A percentile compares a stretch with the other conserved stretches of the same genome.
Conservation (phyloP, 106 monocot genomes). For the Platanthera zijinensis region DNA sequence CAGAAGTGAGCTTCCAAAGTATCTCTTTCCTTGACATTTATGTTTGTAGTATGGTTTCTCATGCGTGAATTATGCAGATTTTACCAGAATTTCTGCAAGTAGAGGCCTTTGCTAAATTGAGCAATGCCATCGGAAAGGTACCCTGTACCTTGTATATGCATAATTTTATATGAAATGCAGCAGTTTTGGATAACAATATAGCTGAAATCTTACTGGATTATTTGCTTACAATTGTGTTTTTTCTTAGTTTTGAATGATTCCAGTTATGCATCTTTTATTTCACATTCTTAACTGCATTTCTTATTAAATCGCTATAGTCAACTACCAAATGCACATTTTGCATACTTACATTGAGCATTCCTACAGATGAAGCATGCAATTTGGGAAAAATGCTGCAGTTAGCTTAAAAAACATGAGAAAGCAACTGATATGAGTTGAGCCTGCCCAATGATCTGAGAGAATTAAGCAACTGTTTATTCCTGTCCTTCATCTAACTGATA, state of each 20-base stretch:
- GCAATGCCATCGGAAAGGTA: conserved; percentile 95
- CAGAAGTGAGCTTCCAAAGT: conserved; percentile 50
- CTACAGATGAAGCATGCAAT: neutral
- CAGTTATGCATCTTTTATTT: neutral
- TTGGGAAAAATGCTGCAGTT: neutral
- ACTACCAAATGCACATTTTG: neutral
- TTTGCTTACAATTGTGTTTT: neutral
- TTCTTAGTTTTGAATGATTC: neutral
- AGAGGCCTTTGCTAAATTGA: conserved; percentile 97
- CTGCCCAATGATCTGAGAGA: neutral
- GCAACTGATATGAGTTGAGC: neutral
- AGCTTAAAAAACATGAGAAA: neutral
- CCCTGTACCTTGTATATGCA: neutral
- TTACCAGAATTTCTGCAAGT: conserved; percentile 99
- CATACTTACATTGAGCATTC: neutral
- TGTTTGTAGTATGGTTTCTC: conserved; percentile 4
- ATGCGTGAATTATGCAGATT: conserved; percentile 15
- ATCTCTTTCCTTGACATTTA: neutral
- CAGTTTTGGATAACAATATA: neutral
- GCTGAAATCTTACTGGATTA: neutral
- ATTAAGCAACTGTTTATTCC: neutral
- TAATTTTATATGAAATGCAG: neutral
- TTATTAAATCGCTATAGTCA: neutral
- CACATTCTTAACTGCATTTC: neutral
- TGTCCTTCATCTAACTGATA: no score